Evolutionary conservation across 1,284 basidiomycete genomes (phyloP).

Genomic region (Fistulina hepatica): DNA sequence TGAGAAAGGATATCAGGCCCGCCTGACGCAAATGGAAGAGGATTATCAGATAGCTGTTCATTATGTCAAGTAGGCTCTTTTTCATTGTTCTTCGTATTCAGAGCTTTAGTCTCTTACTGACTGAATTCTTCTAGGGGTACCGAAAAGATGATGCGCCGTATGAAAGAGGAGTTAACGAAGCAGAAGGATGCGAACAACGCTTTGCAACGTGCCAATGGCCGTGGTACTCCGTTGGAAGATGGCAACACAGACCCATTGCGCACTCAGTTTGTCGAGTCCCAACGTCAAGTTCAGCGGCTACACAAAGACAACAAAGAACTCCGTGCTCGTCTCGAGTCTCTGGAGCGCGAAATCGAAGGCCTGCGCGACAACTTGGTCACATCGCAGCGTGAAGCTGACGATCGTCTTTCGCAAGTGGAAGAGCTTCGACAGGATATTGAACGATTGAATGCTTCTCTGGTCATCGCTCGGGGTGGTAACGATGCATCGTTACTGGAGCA

Average conservation of each 20-base stretch:
- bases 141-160: slow-evolving; percentile 96
- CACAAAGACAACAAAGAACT: slow-evolving; percentile 69
- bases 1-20: slow-evolving; percentile 64
- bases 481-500: slow-evolving; percentile 65
- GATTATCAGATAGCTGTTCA: slow-evolving; percentile 92
- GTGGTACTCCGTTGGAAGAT: slow-evolving; percentile 66
- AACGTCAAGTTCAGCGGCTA: slow-evolving; percentile 61
- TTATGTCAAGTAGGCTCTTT: slow-evolving; percentile 72
- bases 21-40: slow-evolving; percentile 80
- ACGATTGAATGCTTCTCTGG: slow-evolving; percentile 61
- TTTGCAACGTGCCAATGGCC: slow-evolving; percentile 75
- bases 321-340: slow-evolving; percentile 57
- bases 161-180: slow-evolving; percentile 90
- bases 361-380: slow-evolving; percentile 65
- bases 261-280: slow-evolving; percentile 55
- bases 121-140: slow-evolving; percentile 61
- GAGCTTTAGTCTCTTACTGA: slow-evolving; percentile 16
- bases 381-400: slow-evolving; percentile 68
- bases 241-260: slow-evolving; percentile 59
- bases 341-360: slow-evolving; percentile 64
- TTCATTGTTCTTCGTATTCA: slow-evolving; percentile 5
- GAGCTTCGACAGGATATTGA: slow-evolving; percentile 77
- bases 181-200: slow-evolving; percentile 72
- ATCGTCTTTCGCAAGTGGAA: slow-evolving; percentile 61
- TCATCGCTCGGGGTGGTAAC: slow-evolving; percentile 63